These are phyloP conservation scores for Candida chilensis DNA, from an alignment of 805 yeast species.

Conservation along the genomic window DNA sequence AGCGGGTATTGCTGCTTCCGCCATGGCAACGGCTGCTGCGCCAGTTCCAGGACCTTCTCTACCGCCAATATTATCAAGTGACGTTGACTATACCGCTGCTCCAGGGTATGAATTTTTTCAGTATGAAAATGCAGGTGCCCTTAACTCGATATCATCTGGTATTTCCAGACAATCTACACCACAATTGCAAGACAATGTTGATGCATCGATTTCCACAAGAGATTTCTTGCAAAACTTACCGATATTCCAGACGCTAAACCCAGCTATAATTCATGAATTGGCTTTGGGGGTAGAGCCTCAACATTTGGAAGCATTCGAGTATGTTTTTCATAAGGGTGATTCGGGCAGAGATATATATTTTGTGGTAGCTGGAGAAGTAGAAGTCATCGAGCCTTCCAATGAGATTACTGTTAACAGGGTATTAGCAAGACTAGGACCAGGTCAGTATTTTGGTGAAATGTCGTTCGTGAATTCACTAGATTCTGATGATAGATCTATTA, in stretches of 20 bases:
- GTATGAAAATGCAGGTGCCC: too few species aligned
- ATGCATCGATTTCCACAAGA: constrained; percentile 46
- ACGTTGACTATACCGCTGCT: too few species aligned
- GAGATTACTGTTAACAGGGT: constrained; percentile 22
- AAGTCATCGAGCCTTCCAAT: constrained; percentile 39
- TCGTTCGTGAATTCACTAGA: constrained; percentile 46
- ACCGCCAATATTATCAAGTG: too few species aligned
- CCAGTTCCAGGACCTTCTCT: constrained; percentile 28
- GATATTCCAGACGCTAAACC: constrained; percentile 48
- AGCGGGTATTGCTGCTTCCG: constrained; percentile 12
- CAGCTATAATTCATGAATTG: constrained; percentile 50
- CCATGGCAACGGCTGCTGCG: constrained; percentile 17
- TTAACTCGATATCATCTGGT: constrained; percentile 4
- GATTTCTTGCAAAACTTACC: constrained; percentile 51
- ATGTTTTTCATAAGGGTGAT: constrained; percentile 51
- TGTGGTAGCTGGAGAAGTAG: constrained; percentile 62
- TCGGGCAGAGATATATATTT: constrained; percentile 57
- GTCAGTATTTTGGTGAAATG: constrained; percentile 73
- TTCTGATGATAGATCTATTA: constrained; percentile 13
- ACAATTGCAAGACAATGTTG: constrained; percentile 36
- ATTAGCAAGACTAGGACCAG: constrained; percentile 51
- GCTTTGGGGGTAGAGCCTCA: constrained; percentile 56
- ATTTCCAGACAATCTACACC: too few species aligned
- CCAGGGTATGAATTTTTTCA: too few species aligned
- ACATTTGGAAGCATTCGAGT: constrained; percentile 45